Conservation (phyloP, 1,284 basidiomycete genomes). For the Cutaneotrichosporon sp. region DNA sequence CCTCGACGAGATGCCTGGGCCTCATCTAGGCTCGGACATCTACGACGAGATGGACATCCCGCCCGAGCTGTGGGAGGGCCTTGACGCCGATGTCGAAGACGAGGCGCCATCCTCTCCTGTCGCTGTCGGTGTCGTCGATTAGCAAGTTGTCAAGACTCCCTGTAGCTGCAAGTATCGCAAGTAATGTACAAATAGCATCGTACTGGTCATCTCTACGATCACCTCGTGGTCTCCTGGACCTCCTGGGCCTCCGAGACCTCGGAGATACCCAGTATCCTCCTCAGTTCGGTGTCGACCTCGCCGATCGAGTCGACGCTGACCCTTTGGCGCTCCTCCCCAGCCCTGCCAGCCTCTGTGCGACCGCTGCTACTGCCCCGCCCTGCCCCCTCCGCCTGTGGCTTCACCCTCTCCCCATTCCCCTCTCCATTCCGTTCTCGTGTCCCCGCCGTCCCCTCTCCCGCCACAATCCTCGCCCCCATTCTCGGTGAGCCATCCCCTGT, state of each 20-base stretch:
- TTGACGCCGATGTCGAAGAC: slow-evolving; percentile 3
- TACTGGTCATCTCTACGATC: background rate
- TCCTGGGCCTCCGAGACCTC: background rate
- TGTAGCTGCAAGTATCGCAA: background rate
- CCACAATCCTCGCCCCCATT: background rate
- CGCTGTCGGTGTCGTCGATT: slow-evolving; percentile 18
- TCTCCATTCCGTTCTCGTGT: background rate
- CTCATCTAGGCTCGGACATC: slow-evolving; percentile 14
- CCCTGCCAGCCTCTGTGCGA: too few species aligned
- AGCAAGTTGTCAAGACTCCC: background rate
- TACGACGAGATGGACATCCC: slow-evolving; percentile 33
- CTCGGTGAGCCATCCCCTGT: background rate
- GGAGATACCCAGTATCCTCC: background rate
- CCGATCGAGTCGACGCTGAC: background rate
- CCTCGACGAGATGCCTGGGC: background rate
- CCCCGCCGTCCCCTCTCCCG: background rate
- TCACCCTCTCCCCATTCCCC: background rate
- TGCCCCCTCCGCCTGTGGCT: background rate
- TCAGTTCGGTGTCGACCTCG: background rate
- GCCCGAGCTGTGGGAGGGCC: slow-evolving; percentile 40
- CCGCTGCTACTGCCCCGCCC: background rate
- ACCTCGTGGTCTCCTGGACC: too few species aligned
- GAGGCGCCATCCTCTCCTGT: slow-evolving; percentile 8
- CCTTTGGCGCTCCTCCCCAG: too few species aligned
- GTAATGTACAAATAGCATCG: slow-evolving; percentile 4